phyloP scores from a whole-genome alignment of 2,329 filamentous ascomycete species.

The Arthrobotrys sphaeroides region DNA sequence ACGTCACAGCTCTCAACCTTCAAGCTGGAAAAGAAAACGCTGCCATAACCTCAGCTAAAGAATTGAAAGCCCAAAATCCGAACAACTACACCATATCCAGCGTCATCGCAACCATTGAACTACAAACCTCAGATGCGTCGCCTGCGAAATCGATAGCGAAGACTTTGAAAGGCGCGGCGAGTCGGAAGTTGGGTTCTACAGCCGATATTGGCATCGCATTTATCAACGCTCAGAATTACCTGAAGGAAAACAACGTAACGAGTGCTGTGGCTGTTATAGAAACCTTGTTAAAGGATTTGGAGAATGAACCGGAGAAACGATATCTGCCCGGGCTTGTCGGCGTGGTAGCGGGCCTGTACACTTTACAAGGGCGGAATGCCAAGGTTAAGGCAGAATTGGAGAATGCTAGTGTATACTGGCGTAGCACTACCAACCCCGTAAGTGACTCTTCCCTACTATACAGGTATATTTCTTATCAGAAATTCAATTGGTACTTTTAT shows the following conservation, averaged over 20 bases:
- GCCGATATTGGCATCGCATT: conserved; percentile 56
- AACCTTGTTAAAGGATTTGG: conserved; percentile 59
- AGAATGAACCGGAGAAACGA: conserved; percentile 57
- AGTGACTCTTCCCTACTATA: not conserved
- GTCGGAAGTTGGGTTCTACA: conserved; percentile 29
- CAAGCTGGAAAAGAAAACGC: conserved; percentile 74
- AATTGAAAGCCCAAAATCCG: conserved; percentile 18
- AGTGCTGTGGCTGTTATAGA: conserved; percentile 55
- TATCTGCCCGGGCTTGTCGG: conserved; percentile 82
- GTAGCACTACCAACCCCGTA: conserved; percentile 64
- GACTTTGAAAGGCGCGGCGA: conserved; percentile 59
- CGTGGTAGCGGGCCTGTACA: conserved; percentile 80
- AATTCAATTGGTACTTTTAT: not conserved
- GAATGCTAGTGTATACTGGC: conserved; percentile 84
- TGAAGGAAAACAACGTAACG: conserved; percentile 55
- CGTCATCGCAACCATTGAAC: conserved; percentile 28
- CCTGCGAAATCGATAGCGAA: conserved; percentile 75
- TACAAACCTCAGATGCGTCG: conserved; percentile 65
- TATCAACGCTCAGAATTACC: conserved; percentile 56
- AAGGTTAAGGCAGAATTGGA: conserved; percentile 78
- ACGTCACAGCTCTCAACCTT: conserved; percentile 72
- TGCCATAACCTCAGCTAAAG: conserved; percentile 57
- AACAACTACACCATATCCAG: conserved; percentile 45
- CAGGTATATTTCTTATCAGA: not conserved
- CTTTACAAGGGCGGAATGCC: conserved; percentile 75